Evolutionary conservation across 495 filamentous ascomycete species (phyloP), one percentile per base, ranked within the genome.

Genomic region (Xanthoparmelia taractica): DNA sequence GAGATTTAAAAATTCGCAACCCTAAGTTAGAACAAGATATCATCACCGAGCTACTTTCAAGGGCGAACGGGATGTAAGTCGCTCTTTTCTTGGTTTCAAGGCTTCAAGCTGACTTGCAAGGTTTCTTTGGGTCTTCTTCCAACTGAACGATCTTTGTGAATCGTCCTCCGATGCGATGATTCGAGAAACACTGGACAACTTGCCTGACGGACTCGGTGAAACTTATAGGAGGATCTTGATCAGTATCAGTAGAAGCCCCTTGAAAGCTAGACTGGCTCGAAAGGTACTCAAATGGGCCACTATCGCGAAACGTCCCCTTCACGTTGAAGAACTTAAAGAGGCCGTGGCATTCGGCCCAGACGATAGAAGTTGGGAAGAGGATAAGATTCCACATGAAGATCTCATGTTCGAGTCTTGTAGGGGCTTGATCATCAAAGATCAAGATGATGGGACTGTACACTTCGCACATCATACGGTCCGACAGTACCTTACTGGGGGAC

Each of bases 391-490:
- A 12, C 23, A 63, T 25, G 60, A 27, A 20, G 65, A 71, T 27
- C 65, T 65, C 23, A 54, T 75, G 15, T 60, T 76, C 27, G 68
- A 71, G 31, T 68, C 68, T 17, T 75, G 73, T 65, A 67, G 63
- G 23, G 74, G 73, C 50, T 66, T 77, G 27, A 66, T 75, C 31
- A 66, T 73, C 20, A 29, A 68, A n/a, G 72, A 75, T 60, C 43
- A 54, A 41, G 59, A 65, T 7, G 52, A 61, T 33, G 64, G 70
- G 29, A 66, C 57, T 38, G 70, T 72, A 13, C 73, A 71, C 17
- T 75, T 75, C 34, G 73, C 71, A 38, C 74, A 76, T 66, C 59
- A 73, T 12, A 74, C 75, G n/a, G 66, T 74, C 10, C 69, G 60
- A 34, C 66, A 72, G 61, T 74, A 67, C 66, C 67, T 75, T 18